Evolutionary conservation across 352 stramenopile species (phyloP).

Genomic region (Globisporangium heterothallicum): DNA sequence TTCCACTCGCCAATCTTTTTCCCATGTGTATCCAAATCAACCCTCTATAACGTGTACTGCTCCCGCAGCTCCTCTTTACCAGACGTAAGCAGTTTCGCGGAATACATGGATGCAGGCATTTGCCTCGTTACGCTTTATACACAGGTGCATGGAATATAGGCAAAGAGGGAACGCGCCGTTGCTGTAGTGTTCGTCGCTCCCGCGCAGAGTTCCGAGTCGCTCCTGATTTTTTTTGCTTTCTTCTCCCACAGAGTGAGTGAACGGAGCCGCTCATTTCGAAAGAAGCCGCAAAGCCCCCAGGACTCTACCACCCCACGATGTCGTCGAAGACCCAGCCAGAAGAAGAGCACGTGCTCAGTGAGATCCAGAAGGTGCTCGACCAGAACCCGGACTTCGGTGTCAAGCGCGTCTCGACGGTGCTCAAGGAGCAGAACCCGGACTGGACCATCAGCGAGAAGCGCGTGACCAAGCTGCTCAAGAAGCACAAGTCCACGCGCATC

Average conservation of each 20-base stretch:
- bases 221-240: not conserved
- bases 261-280: not conserved
- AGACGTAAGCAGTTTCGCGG: too few relatives aligned
- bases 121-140: not conserved
- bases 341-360: conserved; percentile 54
- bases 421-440: conserved; percentile 66
- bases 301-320: conserved; percentile 19
- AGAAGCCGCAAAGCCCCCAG: not conserved
- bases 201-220: not conserved
- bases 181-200: not conserved
- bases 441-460: conserved; percentile 71
- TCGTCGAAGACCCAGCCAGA: conserved; percentile 50
- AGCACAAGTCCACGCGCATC: conserved; percentile 44
- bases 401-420: conserved; percentile 50
- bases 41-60: not conserved
- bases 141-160: too few relatives aligned
- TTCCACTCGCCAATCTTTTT: not conserved
- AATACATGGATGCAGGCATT: not conserved
- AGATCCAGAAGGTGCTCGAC: conserved; percentile 48
- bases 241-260: not conserved
- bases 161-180: too few relatives aligned
- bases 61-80: too few relatives aligned
- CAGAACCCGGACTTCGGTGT: conserved; percentile 64
- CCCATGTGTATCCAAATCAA: not conserved
- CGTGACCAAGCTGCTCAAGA: conserved; percentile 73